Evolutionary conservation across 352 stramenopile genomes (phyloP), one percentile per base, ranked within the genome.

Genomic region (Saprolegnia diclina): DNA sequence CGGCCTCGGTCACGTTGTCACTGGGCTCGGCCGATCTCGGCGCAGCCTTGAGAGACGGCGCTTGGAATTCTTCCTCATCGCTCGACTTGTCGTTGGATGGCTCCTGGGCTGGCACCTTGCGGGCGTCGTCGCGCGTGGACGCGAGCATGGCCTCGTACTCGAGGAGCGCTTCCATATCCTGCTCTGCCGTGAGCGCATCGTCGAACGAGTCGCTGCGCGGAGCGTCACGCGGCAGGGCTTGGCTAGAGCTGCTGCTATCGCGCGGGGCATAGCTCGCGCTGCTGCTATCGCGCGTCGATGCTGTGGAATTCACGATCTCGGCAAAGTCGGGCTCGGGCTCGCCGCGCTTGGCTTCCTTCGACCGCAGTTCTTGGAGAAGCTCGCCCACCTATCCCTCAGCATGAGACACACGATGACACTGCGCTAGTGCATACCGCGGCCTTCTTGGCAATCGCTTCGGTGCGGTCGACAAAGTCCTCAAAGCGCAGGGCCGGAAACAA

Each of bases 401-500:
- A 14, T 24, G 29, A 29, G 29, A 35, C 29, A 35, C 29, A 35
- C 2, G 29, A 48, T n/a, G 18, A 7, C 13, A 48, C 7, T 9
- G 54, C 6, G 9, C 13, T 40, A 18, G 6, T 10, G 64, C 72
- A 59, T 16, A 81, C 76, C 22, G 45, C 70, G 24, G 87, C 80
- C 5, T 73, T 74, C 48, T 89, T 89, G 19, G 80, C 79, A 11
- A 92, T 54, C 22, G 65, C 67, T 67, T 92, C 83, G 5, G 82
- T 71, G 14, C 83, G 75, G 11, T 90, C 83, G 26, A 90, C 70
- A 62, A 94, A 90, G 69, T 94, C 83, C 40, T 92, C 85, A 71
- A 94, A 88, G 52, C 90, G 85, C n/a, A 92, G 76, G 0, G 82
- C 83, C 19, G 85, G 83, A 61, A 89, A 91, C 42, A 94, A 74